phyloP scores from a whole-genome alignment of 2,329 filamentous ascomycete species.

The Ceratocystiopsis brevicomis region DNA sequence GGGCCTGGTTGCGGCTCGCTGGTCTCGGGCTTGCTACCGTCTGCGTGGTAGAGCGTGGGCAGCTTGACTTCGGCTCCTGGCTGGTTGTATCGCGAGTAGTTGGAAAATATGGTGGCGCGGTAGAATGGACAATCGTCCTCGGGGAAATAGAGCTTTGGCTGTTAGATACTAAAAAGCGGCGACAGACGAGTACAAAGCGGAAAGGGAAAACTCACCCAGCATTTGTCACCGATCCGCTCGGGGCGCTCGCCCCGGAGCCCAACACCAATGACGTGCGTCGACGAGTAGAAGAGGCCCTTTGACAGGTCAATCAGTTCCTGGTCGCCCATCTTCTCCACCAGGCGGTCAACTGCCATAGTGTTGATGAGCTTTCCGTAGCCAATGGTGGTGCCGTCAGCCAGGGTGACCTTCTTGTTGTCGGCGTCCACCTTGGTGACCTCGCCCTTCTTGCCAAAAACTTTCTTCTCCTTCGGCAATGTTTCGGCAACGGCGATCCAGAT shows the following conservation, averaged over 20 bases:
- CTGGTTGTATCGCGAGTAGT: slow-evolving; percentile 98
- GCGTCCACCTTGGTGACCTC: slow-evolving; percentile 76
- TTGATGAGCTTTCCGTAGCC: slow-evolving; percentile 84
- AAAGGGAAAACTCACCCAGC: slow-evolving; percentile 45
- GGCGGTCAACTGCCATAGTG: slow-evolving; percentile 87
- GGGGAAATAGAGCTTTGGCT: slow-evolving; percentile 71
- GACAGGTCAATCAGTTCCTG: slow-evolving; percentile 63
- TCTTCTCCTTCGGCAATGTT: slow-evolving; percentile 83
- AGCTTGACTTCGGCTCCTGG: slow-evolving; percentile 67
- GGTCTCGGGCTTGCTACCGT: slow-evolving; percentile 64
- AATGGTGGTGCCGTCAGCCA: slow-evolving; percentile 72
- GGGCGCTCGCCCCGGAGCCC: slow-evolving; percentile 82
- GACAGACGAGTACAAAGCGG: not conserved
- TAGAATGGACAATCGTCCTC: slow-evolving; percentile 99
- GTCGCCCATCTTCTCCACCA: slow-evolving; percentile 76
- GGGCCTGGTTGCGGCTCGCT: slow-evolving; percentile 65
- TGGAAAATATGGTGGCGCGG: slow-evolving; percentile 98
- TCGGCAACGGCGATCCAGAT: slow-evolving; percentile 97
- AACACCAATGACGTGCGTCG: slow-evolving; percentile 91
- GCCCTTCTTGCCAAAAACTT: slow-evolving; percentile 68
- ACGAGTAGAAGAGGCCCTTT: slow-evolving; percentile 91
- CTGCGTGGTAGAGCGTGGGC: slow-evolving; percentile 64
- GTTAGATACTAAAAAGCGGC: not conserved
- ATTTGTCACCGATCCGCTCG: slow-evolving; percentile 96
- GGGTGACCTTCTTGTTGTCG: slow-evolving; percentile 60